Evolutionary conservation across 805 yeast species (phyloP).

Genomic region (Yamadazyma scolyti): DNA sequence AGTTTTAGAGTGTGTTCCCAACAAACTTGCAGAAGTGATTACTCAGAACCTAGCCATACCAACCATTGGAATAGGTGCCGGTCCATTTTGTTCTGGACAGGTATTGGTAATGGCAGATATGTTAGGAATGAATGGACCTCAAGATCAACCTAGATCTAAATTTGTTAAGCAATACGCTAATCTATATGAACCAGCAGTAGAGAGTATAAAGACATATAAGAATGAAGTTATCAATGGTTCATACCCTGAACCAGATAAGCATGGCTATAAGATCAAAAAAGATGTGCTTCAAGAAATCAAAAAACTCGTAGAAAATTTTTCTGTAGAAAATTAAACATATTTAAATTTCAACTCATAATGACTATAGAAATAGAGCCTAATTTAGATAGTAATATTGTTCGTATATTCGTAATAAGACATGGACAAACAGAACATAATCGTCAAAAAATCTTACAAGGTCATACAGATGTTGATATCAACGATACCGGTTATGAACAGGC

Average conservation of each 20-base stretch:
- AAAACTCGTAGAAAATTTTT: conserved; percentile 4
- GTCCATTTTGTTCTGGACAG: conserved; percentile 79
- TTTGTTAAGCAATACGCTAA: conserved; percentile 72
- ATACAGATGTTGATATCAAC: conserved; percentile 62
- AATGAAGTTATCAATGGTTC: conserved; percentile 50
- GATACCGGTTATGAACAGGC: conserved; percentile 63
- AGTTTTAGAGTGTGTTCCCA: conserved; percentile 85
- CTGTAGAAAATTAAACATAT: background rate
- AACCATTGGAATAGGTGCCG: conserved; percentile 96
- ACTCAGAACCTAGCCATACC: conserved; percentile 64
- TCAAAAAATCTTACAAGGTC: conserved; percentile 74
- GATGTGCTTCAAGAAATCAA: conserved; percentile 44
- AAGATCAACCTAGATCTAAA: conserved; percentile 47
- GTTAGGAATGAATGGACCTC: conserved; percentile 66
- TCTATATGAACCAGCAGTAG: conserved; percentile 44
- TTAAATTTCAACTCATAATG: conserved; percentile 8
- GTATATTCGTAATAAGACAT: conserved; percentile 70
- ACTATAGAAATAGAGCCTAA: conserved; percentile 24
- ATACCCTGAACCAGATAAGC: conserved; percentile 62
- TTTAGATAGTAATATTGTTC: conserved; percentile 30
- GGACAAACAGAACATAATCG: conserved; percentile 80
- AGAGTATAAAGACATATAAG: conserved; percentile 52
- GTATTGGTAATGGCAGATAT: conserved; percentile 84
- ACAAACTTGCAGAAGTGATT: conserved; percentile 59
- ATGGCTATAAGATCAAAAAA: conserved; percentile 67